Base-by-base conservation (phyloP, 176 grass and related monocot species). In the Bothriochloa decipiens region DNA sequence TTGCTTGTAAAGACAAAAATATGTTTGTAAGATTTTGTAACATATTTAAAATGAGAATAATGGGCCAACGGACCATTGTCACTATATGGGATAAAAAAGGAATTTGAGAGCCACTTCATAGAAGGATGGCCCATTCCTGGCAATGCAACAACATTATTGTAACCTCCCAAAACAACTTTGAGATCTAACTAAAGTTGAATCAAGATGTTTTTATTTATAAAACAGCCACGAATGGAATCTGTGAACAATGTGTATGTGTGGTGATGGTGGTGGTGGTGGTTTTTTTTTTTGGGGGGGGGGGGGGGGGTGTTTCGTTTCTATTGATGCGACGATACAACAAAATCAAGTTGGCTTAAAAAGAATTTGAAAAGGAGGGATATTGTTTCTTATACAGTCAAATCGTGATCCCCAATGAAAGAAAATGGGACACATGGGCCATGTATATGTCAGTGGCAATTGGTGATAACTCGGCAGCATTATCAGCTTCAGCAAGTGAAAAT, bases 401-500 rank as follows among this genome's bases (percentile, higher is more conserved):
- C 75, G 71, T 76, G 78, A 36, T 69, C 72, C 33, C 47, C 6
- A 47, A 27, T 76, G 45, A 60, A 87, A 60, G 50, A 65, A 65
- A 62, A 74, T 33, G 17, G 50, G 65, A 42, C 43, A 45, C 28
- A n/a, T n/a, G 63, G 10, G 22, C 13, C 49, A 70, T 25, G 11
- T 6, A 62, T 69, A 74, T 27, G 3, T 41, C 37, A 75, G 28
- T 17, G 35, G 75, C 63, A 81, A 50, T 64, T 46, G 20, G 23
- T 82, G 47, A 33, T 65, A 23, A 74, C 5, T 22, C 17, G 22
- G 61, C 52, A 52, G 25, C 42, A 16, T 74, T 80, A 61, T 77
- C 50, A 26, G 68, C 55, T 83, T 88, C 74, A 65, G 29, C 25
- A 72, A 83, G 29, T 55, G 50, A 83, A 29, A 42, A 62, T 87